phyloP scores from a whole-genome alignment of 2,329 filamentous ascomycete genomes.

The Chaetomium olivaceum region DNA sequence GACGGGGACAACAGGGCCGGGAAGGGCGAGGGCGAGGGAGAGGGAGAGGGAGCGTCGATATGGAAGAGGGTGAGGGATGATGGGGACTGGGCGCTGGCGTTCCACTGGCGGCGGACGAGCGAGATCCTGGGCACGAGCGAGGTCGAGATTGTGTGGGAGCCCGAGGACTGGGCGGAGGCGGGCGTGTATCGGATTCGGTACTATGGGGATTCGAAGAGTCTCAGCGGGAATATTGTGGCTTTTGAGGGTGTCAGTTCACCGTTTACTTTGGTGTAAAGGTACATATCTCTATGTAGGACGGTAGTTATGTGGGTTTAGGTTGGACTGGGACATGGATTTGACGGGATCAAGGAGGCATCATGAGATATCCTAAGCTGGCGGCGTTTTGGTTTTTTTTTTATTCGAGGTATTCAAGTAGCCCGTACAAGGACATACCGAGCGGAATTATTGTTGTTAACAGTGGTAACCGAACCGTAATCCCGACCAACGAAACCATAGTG shows the following conservation, averaged over 20 bases:
- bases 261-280: constrained; percentile 46
- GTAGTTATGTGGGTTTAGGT: neutral
- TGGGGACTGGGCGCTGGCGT: constrained; percentile 80
- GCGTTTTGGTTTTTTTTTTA: constrained; percentile 1
- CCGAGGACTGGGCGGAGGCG: constrained; percentile 56
- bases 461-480: neutral
- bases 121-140: constrained; percentile 72
- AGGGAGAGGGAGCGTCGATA: constrained; percentile 29
- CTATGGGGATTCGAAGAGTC: constrained; percentile 76
- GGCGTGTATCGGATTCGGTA: constrained; percentile 81
- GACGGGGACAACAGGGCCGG: too few relatives aligned
- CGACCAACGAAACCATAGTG: neutral
- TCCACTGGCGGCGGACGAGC: constrained; percentile 74
- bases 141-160: constrained; percentile 79
- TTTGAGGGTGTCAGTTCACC: constrained; percentile 69
- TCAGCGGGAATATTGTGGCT: constrained; percentile 59
- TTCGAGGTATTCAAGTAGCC: neutral
- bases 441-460: neutral
- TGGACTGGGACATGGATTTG: neutral
- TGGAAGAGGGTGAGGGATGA: constrained; percentile 75
- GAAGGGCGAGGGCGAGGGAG: too few relatives aligned
- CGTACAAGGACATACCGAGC: neutral
- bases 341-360: neutral
- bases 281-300: too few relatives aligned
- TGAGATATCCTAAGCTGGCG: neutral